These are phyloP conservation scores for Leishmania martiniquensis DNA, from an alignment of 208 protist genomes.

Conservation along the genomic window DNA sequence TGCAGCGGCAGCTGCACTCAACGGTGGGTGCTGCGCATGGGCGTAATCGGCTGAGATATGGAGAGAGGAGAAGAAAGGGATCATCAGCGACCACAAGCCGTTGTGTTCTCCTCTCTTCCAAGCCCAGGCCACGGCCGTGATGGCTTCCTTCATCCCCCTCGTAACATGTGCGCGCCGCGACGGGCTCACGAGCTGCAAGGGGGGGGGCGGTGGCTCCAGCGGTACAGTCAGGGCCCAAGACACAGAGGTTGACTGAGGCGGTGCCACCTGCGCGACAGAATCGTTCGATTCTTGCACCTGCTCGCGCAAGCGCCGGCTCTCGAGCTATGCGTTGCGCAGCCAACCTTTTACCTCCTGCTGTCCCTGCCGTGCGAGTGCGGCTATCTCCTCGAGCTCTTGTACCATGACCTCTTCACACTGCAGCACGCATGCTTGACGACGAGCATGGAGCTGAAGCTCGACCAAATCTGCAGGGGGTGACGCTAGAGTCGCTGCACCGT, in stretches of 20 bases:
- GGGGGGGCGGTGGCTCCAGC: background rate
- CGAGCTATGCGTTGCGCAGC: background rate
- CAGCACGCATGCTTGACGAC: constrained; percentile 22
- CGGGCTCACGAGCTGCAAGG: background rate
- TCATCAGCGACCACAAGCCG: background rate
- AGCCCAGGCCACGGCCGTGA: background rate
- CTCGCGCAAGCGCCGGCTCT: constrained; percentile 16
- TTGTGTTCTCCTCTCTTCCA: background rate
- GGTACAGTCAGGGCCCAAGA: background rate
- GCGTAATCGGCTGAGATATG: too few relatives aligned
- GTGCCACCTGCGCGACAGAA: background rate
- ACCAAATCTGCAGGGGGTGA: background rate
- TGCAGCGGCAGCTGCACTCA: background rate
- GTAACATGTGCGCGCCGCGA: background rate
- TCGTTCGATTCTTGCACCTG: background rate
- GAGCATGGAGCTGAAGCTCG: constrained; percentile 12
- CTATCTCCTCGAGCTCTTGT: constrained; percentile 2
- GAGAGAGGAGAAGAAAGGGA: background rate
- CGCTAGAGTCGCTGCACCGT: background rate
- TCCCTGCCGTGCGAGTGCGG: background rate
- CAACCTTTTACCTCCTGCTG: constrained; percentile 3
- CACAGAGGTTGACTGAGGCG: background rate
- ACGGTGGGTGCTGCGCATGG: background rate
- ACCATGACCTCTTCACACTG: constrained; percentile 15
- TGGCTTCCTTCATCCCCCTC: background rate